Percentiles rank a stretch among this genome's conserved stretches.
Conservation (phyloP, 495 filamentous ascomycete genomes). For the Penicillium maclennaniae region DNA sequence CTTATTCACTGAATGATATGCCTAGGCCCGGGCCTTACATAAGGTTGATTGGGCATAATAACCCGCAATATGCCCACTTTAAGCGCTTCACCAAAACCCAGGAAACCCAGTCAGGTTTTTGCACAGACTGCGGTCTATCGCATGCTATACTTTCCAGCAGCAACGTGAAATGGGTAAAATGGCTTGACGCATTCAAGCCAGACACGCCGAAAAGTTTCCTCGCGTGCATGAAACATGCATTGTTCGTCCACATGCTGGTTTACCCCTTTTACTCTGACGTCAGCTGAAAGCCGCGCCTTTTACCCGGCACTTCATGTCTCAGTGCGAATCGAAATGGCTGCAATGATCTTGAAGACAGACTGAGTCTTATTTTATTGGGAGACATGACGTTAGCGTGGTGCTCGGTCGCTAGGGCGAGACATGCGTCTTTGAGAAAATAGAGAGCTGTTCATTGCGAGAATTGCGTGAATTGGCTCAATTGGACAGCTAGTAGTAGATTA, state of each 20-base stretch:
- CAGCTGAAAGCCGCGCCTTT: neutral
- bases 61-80: neutral
- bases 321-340: neutral
- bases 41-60: neutral
- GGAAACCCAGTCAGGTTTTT: neutral
- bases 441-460: neutral
- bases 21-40: neutral
- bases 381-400: neutral
- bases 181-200: neutral
- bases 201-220: conserved; percentile 2
- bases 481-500: neutral
- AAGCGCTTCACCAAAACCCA: neutral
- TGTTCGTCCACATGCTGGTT: conserved; percentile 10
- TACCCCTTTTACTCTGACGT: neutral
- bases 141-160: neutral
- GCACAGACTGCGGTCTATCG: neutral
- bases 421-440: neutral
- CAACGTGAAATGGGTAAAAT: neutral
- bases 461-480: neutral
- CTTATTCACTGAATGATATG: neutral
- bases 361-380: neutral
- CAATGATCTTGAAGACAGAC: neutral
- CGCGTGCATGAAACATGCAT: conserved; percentile 14
- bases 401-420: neutral
- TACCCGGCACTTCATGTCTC: neutral